A percentile compares a stretch with the other conserved stretches of the same genome.
Conservation (phyloP, 202 grass and related monocot genomes). For the Eragrostis tef region DNA sequence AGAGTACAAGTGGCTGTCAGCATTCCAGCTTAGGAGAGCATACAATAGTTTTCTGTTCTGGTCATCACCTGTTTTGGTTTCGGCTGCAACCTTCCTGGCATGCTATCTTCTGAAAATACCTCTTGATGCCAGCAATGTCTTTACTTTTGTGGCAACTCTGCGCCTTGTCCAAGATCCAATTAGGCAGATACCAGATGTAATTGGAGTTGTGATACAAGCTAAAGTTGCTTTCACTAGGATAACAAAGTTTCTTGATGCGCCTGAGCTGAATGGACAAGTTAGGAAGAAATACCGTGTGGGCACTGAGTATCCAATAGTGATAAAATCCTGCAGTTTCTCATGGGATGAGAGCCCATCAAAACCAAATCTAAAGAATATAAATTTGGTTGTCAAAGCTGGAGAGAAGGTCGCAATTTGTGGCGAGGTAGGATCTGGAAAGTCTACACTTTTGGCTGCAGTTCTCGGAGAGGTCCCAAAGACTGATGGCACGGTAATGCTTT, state of each 20-base stretch:
- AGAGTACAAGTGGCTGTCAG: constrained; percentile 76
- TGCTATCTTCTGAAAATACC: constrained; percentile 75
- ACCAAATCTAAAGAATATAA: constrained; percentile 70
- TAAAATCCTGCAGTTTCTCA: constrained; percentile 72
- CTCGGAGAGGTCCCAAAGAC: constrained; percentile 76
- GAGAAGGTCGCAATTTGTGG: constrained; percentile 89
- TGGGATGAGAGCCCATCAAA: constrained; percentile 71
- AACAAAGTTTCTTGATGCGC: constrained; percentile 73
- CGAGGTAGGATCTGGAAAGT: constrained; percentile 94
- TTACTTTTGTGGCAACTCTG: constrained; percentile 81
- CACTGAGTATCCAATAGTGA: constrained; percentile 48
- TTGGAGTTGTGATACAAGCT: constrained; percentile 84
- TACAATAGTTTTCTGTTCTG: constrained; percentile 87
- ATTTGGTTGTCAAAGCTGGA: constrained; percentile 68
- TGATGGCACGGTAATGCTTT: constrained; percentile 65
- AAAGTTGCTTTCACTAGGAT: constrained; percentile 80
- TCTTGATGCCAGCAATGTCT: constrained; percentile 81
- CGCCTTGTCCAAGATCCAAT: constrained; percentile 85
- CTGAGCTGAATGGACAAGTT: constrained; percentile 61
- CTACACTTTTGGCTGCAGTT: constrained; percentile 78
- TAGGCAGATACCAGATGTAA: constrained; percentile 79
- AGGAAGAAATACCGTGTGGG: constrained; percentile 45
- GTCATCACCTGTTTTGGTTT: constrained; percentile 85
- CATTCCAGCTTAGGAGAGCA: constrained; percentile 78
- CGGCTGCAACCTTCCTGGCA: constrained; percentile 71